Evolutionary conservation across 108 stramenopile genomes (phyloP), one percentile per base, ranked within the genome.

Genomic region (Cyclotella kingstonii): DNA sequence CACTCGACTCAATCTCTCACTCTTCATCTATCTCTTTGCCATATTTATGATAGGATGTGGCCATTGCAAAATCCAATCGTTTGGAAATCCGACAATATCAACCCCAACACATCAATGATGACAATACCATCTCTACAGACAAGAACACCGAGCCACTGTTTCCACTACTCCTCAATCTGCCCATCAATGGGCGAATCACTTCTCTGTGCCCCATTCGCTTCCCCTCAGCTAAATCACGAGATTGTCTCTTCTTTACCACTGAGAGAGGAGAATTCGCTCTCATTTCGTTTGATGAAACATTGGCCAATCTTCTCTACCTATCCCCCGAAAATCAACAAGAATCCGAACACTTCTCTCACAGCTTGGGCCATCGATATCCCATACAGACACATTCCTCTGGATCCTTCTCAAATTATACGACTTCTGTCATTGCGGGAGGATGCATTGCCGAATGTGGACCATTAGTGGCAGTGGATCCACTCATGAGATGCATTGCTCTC

Each of bases 181-280:
- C 91, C 21, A 82, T 93, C 60, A 72, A 86, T 63, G 91, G 91
- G 4, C 80, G 87, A 15, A 79, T 89, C 40, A 73, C 79, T 2
- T 50, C 63, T 27, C 26, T 93, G 27, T 39, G 61, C 4, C 60
- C 87, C 7, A 54, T 92, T n/a, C 45, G 47, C 3, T 47, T 83
- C 40, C 58, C 60, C 7, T 26, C 31, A n/a, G 31, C 63, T n/a
- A n/a, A n/a, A n/a, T 22, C 52, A 4, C 74, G 62, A 15, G 68
- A 86, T 14, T 64, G 68, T 19, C 43, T 93, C 11, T 89, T 93
- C 33, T 47, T 93, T 25, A 79, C 77, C n/a, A 93, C 91, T 22
- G 87, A 89, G 28, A 50, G 73, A 17, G 63, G 81, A 54, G 76
- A 81, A 42, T 93, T 85, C 48, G 91, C 83, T 1, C 70, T 93